Evolutionary conservation across 2,329 filamentous ascomycete species (phyloP), one percentile per base, ranked within the genome.

Genomic region (Pyrenophora teres): DNA sequence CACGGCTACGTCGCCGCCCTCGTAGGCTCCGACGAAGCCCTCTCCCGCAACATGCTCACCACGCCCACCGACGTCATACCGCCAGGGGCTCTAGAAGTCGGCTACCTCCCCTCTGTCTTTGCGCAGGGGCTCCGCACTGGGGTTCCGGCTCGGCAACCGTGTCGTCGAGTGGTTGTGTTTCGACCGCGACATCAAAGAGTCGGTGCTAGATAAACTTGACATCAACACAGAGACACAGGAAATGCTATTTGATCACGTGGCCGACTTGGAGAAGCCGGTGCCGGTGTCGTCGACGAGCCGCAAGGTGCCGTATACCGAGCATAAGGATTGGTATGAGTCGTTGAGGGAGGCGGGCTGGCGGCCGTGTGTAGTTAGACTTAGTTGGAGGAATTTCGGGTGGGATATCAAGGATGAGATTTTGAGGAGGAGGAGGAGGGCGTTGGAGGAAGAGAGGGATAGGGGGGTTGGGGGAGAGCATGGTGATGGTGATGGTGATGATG

Each of bases 331-430:
- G 61, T 58, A 50, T 18, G 52, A 52, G 6, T 50, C 50, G 1
- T 23, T 69, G 42, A 23, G 36, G 30, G 32, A 30, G 12, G 63
- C 60, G 9, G 50, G 69, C 70, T 44, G 76, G 35, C 25, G 15
- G 10, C 35, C 18, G 3, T 31, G 77, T 25, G 76, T 73, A 9
- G 76, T 60, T 7, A 44, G 32, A 3, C 25, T 62, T 6, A 41
- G 52, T 2, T 62, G 58, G 62, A 60, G 35, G 40, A 49, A 18
- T 1, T 49, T 40, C 33, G 52, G 49, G 7, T 41, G 27, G 5
- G 58, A 60, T 6, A 19, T 52, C 35, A 40, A 33, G 33, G 15
- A 39, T 15, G 37, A 41, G 30, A 4, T 39, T 3, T 16, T 10
- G 32, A 18, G 4, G 33, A 10, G n/a, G 40, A 15, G 5, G 25